Percentiles rank a stretch among this genome's conserved stretches.
phyloP scores from a whole-genome alignment of 2,329 filamentous ascomycete species.

The Fusarium anguioides region DNA sequence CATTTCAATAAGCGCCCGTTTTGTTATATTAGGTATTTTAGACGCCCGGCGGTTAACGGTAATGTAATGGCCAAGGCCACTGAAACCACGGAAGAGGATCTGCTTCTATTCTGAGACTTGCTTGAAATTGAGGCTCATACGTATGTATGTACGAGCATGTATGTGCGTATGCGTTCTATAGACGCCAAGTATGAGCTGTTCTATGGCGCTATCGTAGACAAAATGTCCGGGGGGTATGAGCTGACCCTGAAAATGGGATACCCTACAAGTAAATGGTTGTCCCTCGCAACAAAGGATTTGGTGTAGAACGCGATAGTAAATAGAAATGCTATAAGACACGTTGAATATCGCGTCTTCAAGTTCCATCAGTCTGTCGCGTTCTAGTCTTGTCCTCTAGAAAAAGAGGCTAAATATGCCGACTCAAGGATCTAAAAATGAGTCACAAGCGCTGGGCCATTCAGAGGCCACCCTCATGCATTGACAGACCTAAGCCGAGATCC shows the following conservation, averaged over 20 bases:
- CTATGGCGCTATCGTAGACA: background rate
- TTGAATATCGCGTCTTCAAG: slow-evolving; percentile 15
- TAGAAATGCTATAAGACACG: slow-evolving; percentile 20
- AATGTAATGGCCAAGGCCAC: slow-evolving; percentile 29
- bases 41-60: slow-evolving; percentile 37
- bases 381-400: slow-evolving; percentile 8
- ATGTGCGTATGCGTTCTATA: background rate
- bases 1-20: slow-evolving; percentile 35
- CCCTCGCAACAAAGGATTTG: slow-evolving; percentile 18
- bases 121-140: background rate
- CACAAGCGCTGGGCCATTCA: slow-evolving; percentile 50
- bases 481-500: slow-evolving; percentile 44
- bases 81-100: slow-evolving; percentile 28
- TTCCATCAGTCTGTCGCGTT: slow-evolving; percentile 14
- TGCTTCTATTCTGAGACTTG: slow-evolving; percentile 38
- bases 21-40: slow-evolving; percentile 9
- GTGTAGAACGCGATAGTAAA: slow-evolving; percentile 33
- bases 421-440: slow-evolving; percentile 49
- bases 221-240: slow-evolving; percentile 15
- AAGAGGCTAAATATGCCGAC: slow-evolving; percentile 25
- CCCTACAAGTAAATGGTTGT: slow-evolving; percentile 16
- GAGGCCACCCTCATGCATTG: slow-evolving; percentile 46
- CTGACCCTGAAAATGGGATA: slow-evolving; percentile 38
- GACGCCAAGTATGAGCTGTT: slow-evolving; percentile 14
- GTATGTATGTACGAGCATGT: background rate